These are phyloP conservation scores for Citrus unshiu DNA, from an alignment of 345 rosid genomes.

Conservation along the genomic window DNA sequence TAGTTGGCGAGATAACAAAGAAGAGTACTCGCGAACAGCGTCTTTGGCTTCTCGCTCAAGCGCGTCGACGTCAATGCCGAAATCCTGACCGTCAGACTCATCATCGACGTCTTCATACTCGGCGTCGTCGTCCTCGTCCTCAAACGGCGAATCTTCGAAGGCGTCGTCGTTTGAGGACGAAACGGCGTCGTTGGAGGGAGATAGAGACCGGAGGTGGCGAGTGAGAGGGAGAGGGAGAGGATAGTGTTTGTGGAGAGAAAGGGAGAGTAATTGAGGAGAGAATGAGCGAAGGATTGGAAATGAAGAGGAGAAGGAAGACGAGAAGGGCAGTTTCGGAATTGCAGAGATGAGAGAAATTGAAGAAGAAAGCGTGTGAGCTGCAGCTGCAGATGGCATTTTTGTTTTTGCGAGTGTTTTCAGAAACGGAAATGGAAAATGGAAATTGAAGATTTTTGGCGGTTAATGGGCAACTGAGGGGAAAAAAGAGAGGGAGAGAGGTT, in stretches of 20 bases:
- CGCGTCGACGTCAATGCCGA: constrained; percentile 44
- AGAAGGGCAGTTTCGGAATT: neutral
- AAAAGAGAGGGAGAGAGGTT: no score
- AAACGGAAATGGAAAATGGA: no score
- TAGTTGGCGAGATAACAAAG: constrained; percentile 61
- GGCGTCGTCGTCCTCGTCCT: constrained; percentile 3
- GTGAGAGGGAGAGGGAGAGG: neutral
- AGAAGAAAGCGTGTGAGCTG: no score
- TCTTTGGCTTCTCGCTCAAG: constrained; percentile 70
- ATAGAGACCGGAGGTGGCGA: constrained; percentile 16
- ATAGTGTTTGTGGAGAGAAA: constrained; percentile 12
- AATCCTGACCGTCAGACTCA: constrained; percentile 19
- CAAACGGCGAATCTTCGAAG: constrained; percentile 12
- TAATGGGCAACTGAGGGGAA: no score
- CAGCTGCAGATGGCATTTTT: no score
- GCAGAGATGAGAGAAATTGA: neutral
- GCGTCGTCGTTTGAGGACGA: constrained; percentile 11
- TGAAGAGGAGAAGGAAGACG: neutral
- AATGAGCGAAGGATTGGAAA: constrained; percentile 3
- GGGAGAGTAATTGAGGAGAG: constrained; percentile 24
- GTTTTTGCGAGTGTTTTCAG: no score
- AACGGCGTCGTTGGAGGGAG: constrained; percentile 12
- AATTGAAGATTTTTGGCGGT: no score
- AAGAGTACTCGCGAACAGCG: constrained; percentile 56
- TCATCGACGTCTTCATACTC: constrained; percentile 19